Evolutionary conservation across 129 eudicot species (phyloP), one percentile per base, ranked within the genome.

Genomic region (Centella asiatica): DNA sequence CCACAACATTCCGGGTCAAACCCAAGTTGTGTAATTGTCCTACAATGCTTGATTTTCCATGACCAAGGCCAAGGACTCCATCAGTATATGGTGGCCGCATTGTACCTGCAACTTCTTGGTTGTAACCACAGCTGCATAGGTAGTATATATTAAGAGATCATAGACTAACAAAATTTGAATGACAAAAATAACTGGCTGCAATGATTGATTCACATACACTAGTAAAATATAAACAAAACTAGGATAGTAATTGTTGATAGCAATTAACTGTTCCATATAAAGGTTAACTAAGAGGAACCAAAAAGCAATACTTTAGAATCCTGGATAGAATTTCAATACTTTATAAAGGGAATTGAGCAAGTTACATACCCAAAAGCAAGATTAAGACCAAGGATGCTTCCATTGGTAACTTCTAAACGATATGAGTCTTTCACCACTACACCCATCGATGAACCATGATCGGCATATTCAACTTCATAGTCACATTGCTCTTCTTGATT

Each of bases 31-130:
- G 60, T n/a, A 93, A 67, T 68, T 93, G 99, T 8, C 75, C 42
- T 44, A 88, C 61, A 60, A 93, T 78, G 87, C 95, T 83, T 51
- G 83, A 81, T 76, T 88, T 85, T 3, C 96, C 99, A 61, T 50
- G 44, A 22, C 95, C 96, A 19, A 93, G 87, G 58, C 99, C 99
- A 64, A 93, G 96, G 46, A 93, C 77, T 71, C 99, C 99, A 69
- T 93, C 99, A 12, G 94, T 76, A 64, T 47, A 88, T 44, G 96
- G 96, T 60, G 84, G 78, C 56, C 62, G 69, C 70, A 78, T 54
- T 22, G 89, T 53, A 20, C 72, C 73, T 19, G 72, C 77, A 73
- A 93, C 80, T 85, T 93, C 89, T 69, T 88, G 99, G 66, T 83
- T 70, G 78, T 93, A 93, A 37, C 99, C 99, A 47, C 99, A 93